Conservation (phyloP, 441 rosid species). For the Pelargonium citronellum region DNA sequence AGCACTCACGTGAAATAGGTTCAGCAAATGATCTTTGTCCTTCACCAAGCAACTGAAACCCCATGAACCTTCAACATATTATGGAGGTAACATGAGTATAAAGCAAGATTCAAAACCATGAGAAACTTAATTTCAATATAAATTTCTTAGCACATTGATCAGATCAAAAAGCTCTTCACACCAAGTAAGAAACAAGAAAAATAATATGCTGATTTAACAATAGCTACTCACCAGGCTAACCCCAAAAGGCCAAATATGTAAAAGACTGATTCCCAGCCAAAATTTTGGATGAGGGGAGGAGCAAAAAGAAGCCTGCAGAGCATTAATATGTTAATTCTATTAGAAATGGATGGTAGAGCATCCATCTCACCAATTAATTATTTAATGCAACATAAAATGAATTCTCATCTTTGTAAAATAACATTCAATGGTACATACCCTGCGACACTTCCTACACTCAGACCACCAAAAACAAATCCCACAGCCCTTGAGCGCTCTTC, state of each 20-base stretch:
- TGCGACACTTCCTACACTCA: conserved; percentile 81
- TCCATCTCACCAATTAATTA: not conserved
- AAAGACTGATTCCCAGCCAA: too few relatives aligned
- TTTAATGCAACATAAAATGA: conserved; percentile 13
- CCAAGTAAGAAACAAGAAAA: not conserved
- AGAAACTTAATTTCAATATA: conserved; percentile 10
- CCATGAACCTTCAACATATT: conserved; percentile 58
- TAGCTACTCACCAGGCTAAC: too few relatives aligned
- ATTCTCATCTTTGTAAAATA: conserved; percentile 13
- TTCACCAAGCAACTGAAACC: conserved; percentile 54
- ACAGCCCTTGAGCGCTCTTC: conserved; percentile 93
- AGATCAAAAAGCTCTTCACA: conserved; percentile 6
- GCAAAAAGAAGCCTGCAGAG: too few relatives aligned
- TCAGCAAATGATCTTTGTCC: conserved; percentile 36
- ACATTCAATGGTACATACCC: conserved; percentile 53
- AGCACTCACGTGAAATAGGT: conserved; percentile 39
- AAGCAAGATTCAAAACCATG: conserved; percentile 16
- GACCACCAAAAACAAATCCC: conserved; percentile 86
- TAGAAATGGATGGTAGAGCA: too few relatives aligned
- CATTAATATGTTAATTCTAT: too few relatives aligned
- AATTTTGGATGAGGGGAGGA: too few relatives aligned
- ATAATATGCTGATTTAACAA: too few relatives aligned
- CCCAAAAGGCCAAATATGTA: too few relatives aligned
- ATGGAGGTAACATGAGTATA: conserved; percentile 22
- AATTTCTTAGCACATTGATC: conserved; percentile 5